Base-by-base conservation (phyloP, 179 eudicot species). In the Beta corolliflora region DNA sequence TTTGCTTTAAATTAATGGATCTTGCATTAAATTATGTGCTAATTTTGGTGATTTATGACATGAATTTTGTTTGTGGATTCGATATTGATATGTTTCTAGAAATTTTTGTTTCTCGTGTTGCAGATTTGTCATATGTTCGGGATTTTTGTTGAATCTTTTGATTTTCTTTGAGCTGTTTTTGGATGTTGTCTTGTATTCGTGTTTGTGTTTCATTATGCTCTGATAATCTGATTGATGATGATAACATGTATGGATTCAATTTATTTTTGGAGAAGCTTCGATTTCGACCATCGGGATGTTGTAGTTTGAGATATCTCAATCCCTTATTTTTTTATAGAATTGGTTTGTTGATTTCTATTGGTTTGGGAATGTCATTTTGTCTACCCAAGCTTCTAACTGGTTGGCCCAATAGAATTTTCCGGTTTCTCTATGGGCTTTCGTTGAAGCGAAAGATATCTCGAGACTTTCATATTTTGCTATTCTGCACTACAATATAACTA, bases 341-440 rank as follows among this genome's bases (percentile, higher is more conserved):
- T 71, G 18, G 54, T 9, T 13, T 73, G 48, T 12, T 54, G 64
- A 14, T 55, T 53, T 64, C 69, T 48, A 21, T 23, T 71, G 8
- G 29, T 50, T 71, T 72, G 53, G 73, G 25, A 18, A 36, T 67
- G 21, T 45, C 19, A 19, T n/a, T 70, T 12, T 45, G 14, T 52
- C n/a, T 36, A 36, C 41, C 25, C 7, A 54, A 54, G 85, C 80
- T 83, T 79, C 71, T 71, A 75, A 79, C 69, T 70, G 85, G 80
- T 79, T 83, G 83, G 79, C 80, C 59, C 55, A 16, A 68, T 75
- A 58, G 41, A 23, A 59, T 3, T 53, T 0, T 44, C 1, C 11
- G 5, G 76, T 83, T 74, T 79, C 80, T 79, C 25, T 15, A 31
- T 75, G 76, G 46, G 82, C 82, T 79, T 79, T 83, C 79, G 60